These are phyloP conservation scores for Penicillium sp. DNA, from an alignment of 2,329 filamentous ascomycete genomes.

Conservation along the genomic window DNA sequence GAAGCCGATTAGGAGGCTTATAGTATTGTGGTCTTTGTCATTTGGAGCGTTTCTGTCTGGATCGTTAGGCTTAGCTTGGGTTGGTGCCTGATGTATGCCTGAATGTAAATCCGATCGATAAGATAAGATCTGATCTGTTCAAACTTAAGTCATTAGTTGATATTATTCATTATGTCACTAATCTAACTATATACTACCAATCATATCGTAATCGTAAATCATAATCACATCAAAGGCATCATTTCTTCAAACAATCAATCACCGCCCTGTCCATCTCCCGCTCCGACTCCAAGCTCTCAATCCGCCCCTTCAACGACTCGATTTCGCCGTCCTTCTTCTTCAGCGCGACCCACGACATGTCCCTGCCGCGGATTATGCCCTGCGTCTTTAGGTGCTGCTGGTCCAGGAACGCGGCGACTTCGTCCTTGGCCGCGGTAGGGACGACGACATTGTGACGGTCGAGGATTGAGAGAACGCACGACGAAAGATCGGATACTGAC, in stretches of 20 bases:
- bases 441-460: constrained; percentile 32
- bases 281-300: constrained; percentile 57
- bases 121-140: too few species aligned
- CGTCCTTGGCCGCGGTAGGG: constrained; percentile 29
- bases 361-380: constrained; percentile 62
- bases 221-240: neutral
- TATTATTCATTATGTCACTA: too few species aligned
- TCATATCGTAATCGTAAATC: neutral
- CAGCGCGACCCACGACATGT: constrained; percentile 60
- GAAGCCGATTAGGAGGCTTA: too few species aligned
- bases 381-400: constrained; percentile 56
- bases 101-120: too few species aligned
- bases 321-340: constrained; percentile 63
- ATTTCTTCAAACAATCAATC: constrained; percentile 34
- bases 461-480: constrained; percentile 30
- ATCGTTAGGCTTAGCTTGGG: too few species aligned
- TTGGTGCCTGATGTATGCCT: too few species aligned
- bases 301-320: constrained; percentile 61
- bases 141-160: too few species aligned
- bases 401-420: constrained; percentile 45
- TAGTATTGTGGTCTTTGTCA: too few species aligned
- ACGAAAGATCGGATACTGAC: constrained; percentile 21
- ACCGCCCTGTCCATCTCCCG: constrained; percentile 50
- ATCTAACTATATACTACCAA: too few species aligned
- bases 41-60: too few species aligned